Conservation (phyloP, 2,329 filamentous ascomycete genomes). For the Furcasterigmium furcatum region DNA sequence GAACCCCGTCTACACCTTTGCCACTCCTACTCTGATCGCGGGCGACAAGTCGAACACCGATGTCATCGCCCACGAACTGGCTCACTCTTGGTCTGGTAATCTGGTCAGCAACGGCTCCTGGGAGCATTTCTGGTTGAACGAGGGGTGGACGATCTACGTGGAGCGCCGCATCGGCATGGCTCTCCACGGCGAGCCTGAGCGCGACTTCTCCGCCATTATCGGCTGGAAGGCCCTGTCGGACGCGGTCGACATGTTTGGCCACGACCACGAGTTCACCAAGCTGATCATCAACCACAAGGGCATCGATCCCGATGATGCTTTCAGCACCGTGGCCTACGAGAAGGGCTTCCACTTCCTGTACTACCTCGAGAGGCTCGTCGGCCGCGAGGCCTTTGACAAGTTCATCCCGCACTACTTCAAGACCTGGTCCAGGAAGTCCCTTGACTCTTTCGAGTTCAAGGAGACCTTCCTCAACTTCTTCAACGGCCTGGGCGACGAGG, state of each 20-base stretch:
- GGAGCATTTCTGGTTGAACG: conserved; percentile 53
- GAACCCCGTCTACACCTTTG: conserved; percentile 92
- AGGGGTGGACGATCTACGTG: conserved; percentile 92
- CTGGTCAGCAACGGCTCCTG: conserved; percentile 9
- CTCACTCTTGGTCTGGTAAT: conserved; percentile 10
- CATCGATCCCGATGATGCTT: conserved; percentile 92
- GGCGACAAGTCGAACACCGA: conserved; percentile 90
- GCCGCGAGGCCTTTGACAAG: conserved; percentile 83
- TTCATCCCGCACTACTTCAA: conserved; percentile 96
- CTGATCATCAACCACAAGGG: conserved; percentile 83
- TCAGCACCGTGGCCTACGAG: conserved; percentile 89
- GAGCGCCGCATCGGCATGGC: conserved; percentile 78
- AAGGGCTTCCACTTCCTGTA: conserved; percentile 96
- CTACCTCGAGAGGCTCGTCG: conserved; percentile 81
- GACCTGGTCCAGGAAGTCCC: conserved; percentile 78
- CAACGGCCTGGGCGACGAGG: conserved; percentile 57
- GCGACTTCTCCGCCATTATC: conserved; percentile 93
- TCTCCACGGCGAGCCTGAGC: conserved; percentile 79
- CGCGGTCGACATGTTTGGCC: conserved; percentile 72
- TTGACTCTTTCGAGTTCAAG: conserved; percentile 95
- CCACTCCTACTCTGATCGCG: conserved; percentile 90
- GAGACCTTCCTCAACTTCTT: conserved; percentile 86
- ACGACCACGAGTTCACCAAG: conserved; percentile 90
- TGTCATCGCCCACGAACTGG: conserved; percentile 77
- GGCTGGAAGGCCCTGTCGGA: conserved; percentile 91